Evolutionary conservation across 257 asterid species (phyloP), one percentile per base, ranked within the genome.

Genomic region (Nicotiana paniculata): DNA sequence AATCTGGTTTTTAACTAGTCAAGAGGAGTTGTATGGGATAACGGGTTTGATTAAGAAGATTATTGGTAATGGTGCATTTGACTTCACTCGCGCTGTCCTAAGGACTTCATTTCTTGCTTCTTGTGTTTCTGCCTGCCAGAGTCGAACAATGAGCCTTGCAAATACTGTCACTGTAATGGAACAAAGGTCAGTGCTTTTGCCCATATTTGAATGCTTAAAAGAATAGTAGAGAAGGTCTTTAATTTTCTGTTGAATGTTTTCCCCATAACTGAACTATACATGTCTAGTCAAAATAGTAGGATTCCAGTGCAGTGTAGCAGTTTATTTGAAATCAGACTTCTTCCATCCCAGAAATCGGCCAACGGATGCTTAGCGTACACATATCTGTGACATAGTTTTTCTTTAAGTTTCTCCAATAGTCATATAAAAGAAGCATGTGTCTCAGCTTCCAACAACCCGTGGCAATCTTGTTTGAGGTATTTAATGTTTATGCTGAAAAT

Each of bases 81-180:
- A 94, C 88, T 96, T 94, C 83, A 94, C 97, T n/a, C 87, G 99
- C 83, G 99, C 98, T 75, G 95, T 94, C 10, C 93, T 96, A 43
- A 90, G 99, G 90, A 96, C 99, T 80, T 96, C 98, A 21, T 96
- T 96, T 88, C 98, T 96, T 62, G 98, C 99, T 85, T 94, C 99
- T 1, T 92, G 98, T 74, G 98, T 96, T 84, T 93, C 98, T 69
- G 99, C 99, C 76, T 96, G 99, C 84, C 97, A 94, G 89, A 96
- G 98, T 85, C 94, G 95, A 81, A 94, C 97, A 0, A 90, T 96
- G 97, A 92, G 98, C 89, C 93, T 96, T 65, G 95, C 97, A 53
- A 97, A 96, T 82, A 96, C 98, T 82, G 99, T 96, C 17, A 86
- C 95, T 37, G 98, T 94, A 81, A 96, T 96, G 99, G 99, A 98